Evolutionary conservation across 2,329 filamentous ascomycete species (phyloP), one percentile per base, ranked within the genome.

Genomic region (Ustulina deusta): DNA sequence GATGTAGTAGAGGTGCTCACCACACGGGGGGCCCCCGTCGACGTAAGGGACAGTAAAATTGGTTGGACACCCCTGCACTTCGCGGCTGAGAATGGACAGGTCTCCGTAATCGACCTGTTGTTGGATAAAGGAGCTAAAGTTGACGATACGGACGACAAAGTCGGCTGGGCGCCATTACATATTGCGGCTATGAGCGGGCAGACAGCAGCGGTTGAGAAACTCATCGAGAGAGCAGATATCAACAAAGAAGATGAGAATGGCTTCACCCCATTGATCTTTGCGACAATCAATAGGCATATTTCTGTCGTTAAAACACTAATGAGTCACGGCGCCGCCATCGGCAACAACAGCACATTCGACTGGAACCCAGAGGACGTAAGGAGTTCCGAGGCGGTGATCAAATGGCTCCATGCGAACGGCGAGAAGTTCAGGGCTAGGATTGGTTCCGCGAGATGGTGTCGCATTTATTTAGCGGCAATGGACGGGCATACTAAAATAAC

Each of bases 81-180:
- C 11, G 49, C 49, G 15, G 49, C 32, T 17, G 49, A 54, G 49
- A 36, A 11, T 13, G 49, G 49, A 9, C 38, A 44, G 20, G 25
- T 6, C 3, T 57, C 55, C 25, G 22, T 57, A 11, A 57, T 57
- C 25, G 17, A 46, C 32, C 55, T 57, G 1, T 46, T 57, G 25
- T 46, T 57, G 9, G 38, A 32, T 20, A 20, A 13, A 6, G 25
- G 25, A 44, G 55, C 55, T 9, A n/a, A 46, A 11, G 6, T 46
- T 3, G 10, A 32, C 25, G 38, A 29, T 13, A 32, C 22, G 25
- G 55, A 57, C 27, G 29, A 38, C 2, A 36, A 38, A 49, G 29
- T 49, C n/a, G 56, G 56, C 20, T 60, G 56, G 56, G n/a, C 56
- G 56, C 56, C 56, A 17, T 49, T 60, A 10, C 56, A 60, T 38